Evolutionary conservation across 1,284 basidiomycete species (phyloP).

Genomic region (Leccinum angustisporum): DNA sequence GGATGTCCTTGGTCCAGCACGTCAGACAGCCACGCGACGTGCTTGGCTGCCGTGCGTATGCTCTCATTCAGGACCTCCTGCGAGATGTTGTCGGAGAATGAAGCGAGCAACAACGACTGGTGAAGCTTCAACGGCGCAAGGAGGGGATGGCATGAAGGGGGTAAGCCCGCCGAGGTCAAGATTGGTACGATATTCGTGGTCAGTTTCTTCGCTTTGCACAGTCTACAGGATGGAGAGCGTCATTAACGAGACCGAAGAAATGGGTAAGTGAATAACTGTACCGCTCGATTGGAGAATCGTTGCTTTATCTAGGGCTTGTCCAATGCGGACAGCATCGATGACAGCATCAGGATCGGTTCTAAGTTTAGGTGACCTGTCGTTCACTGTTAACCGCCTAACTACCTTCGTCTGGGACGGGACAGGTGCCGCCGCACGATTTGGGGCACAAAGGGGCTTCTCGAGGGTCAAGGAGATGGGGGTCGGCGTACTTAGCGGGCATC

Average conservation of each 20-base stretch:
- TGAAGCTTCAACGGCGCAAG: slow-evolving; percentile 72
- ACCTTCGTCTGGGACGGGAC: slow-evolving; percentile 60
- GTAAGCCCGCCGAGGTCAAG: slow-evolving; percentile 51
- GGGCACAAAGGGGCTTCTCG: slow-evolving; percentile 71
- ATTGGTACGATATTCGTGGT: slow-evolving; percentile 69
- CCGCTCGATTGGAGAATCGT: slow-evolving; percentile 56
- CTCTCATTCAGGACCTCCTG: slow-evolving; percentile 62
- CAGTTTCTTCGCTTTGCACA: slow-evolving; percentile 56
- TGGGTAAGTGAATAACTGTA: slow-evolving; percentile 27
- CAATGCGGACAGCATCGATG: slow-evolving; percentile 56
- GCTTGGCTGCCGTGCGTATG: slow-evolving; percentile 56
- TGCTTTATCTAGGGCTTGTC: slow-evolving; percentile 72
- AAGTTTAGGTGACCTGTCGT: slow-evolving; percentile 44
- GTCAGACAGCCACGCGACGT: slow-evolving; percentile 52
- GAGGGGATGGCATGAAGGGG: slow-evolving; percentile 71
- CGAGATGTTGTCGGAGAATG: slow-evolving; percentile 38
- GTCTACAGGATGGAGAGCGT: slow-evolving; percentile 40
- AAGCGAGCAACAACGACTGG: slow-evolving; percentile 60
- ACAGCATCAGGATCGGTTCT: slow-evolving; percentile 31
- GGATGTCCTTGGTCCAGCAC: slow-evolving; percentile 76
- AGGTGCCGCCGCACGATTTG: slow-evolving; percentile 60
- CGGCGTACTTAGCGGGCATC: slow-evolving; percentile 59
- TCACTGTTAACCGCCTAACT: too few species aligned
- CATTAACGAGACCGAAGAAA: neutral
- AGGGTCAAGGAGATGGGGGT: slow-evolving; percentile 50